Base-by-base conservation (phyloP, 108 stramenopile species). In the Cyclotella distinguenda region DNA sequence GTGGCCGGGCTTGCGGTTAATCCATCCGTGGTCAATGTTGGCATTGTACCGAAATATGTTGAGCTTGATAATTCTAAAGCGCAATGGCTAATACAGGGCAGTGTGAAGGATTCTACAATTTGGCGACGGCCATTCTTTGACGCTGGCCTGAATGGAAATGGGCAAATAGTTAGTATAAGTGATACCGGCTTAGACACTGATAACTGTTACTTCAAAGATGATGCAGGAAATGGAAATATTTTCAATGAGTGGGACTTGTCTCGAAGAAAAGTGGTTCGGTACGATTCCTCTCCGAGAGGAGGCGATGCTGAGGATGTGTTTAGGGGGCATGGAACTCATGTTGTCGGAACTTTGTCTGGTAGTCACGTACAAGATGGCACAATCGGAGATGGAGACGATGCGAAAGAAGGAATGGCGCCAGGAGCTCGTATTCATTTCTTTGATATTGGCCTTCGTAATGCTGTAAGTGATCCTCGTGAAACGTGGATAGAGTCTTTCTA, bases 281-380 rank as follows among this genome's bases (percentile, higher is more conserved):
- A 82, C 47, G 64, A 59, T 32, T 19, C 60, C 26, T 73, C 52
- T 22, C 35, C 32, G 13, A 31, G 63, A 36, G 60, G 72, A 25
- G 56, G 60, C 0, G 65, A 66, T 45, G 27, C 40, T n/a, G 19
- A 48, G 12, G 76, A 82, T 39, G 43, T 46, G 2, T 56, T 26
- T 12, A 23, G 47, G 56, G 81, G 81, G 5, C 81, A 82, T 48
- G 81, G 81, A 32, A 72, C 81, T 13, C 77, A 78, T 56, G 81
- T 82, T 6, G 77, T 68, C 0, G 81, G 67, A 7, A 78, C 68
- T 4, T 30, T 82, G 15, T 34, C 60, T 12, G 81, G 81, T 7
- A 62, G 63, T 38, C 65, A 66, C 34, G n/a, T 55, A 5, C 23
- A 30, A 21, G 65, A 51, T 32, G 32, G 0, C 30, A 66, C 5